Evolutionary conservation across 257 asterid species (phyloP).

Genomic region (Lycium barbarum): DNA sequence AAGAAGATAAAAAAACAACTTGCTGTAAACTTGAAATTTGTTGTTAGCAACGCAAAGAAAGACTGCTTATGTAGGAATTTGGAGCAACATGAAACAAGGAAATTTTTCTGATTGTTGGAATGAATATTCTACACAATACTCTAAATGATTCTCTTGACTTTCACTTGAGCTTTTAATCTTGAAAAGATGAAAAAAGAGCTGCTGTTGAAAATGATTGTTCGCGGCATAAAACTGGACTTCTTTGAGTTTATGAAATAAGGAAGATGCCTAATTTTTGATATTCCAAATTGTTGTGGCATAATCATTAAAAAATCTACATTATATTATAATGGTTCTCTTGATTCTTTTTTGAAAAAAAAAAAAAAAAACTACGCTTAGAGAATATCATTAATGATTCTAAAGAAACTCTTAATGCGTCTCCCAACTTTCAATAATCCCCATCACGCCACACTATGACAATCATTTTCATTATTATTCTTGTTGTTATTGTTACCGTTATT

Average conservation of each 20-base stretch:
- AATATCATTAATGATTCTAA: not conserved
- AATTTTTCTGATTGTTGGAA: not conserved
- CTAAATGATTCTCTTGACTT: not conserved
- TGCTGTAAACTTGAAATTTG: not conserved
- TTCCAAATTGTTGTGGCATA: slow-evolving; percentile 22
- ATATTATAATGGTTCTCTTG: not conserved
- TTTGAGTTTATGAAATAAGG: slow-evolving; percentile 11
- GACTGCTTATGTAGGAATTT: not conserved
- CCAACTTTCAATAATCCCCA: slow-evolving; percentile 14
- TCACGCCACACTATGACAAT: not conserved
- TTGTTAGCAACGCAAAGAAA: not conserved
- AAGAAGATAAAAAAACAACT: not conserved
- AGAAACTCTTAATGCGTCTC: not conserved
- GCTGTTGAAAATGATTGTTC: not conserved
- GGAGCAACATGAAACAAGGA: not conserved
- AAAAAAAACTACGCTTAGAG: not conserved
- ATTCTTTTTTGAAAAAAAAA: not conserved
- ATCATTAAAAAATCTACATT: not conserved
- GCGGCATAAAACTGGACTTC: not conserved
- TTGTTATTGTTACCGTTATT: not conserved
- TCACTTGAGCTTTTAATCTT: not conserved
- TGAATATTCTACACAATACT: not conserved
- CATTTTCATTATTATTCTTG: not conserved
- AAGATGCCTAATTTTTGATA: not conserved
- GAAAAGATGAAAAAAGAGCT: not conserved